These are phyloP conservation scores for Artemisia argyi DNA, from an alignment of 129 eudicot species.

Conservation along the genomic window DNA sequence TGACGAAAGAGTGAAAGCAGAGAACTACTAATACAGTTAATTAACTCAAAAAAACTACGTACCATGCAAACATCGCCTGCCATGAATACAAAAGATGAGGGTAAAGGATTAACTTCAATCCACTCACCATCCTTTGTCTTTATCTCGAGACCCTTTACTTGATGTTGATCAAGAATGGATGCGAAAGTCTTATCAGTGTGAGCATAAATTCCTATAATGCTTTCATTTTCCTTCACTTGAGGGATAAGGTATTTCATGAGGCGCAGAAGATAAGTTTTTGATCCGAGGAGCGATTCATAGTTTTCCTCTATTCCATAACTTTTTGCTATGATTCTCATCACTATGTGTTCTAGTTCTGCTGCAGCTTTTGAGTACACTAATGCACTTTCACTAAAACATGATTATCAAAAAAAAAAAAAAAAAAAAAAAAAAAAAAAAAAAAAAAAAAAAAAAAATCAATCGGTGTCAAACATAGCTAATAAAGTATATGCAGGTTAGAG, in stretches of 20 bases:
- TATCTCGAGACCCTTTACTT: constrained; percentile 58
- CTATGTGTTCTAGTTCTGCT: constrained; percentile 46
- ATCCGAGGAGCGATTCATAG: constrained; percentile 35
- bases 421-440: background rate
- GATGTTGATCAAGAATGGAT: constrained; percentile 51
- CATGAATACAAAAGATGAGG: constrained; percentile 55
- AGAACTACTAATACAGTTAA: no score
- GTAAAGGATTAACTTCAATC: constrained; percentile 53
- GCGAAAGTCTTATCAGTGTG: constrained; percentile 64
- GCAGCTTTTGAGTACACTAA: constrained; percentile 36
- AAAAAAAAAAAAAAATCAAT: background rate
- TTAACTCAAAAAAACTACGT: background rate
- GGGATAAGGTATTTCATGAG: constrained; percentile 46
- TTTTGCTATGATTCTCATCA: constrained; percentile 57
- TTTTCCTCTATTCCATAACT: constrained; percentile 48
- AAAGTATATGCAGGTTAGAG: background rate
- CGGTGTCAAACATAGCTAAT: background rate
- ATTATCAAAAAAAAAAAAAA: background rate
- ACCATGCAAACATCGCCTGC: constrained; percentile 72
- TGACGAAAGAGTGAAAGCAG: no score
- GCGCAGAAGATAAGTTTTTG: constrained; percentile 47
- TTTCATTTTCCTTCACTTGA: constrained; percentile 18
- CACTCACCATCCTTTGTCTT: constrained; percentile 50
- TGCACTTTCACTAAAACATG: constrained; percentile 33
- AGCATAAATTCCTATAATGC: constrained; percentile 45